These are phyloP conservation scores for Coffea eugenioides DNA, from an alignment of 257 asterid species.

Conservation along the genomic window DNA sequence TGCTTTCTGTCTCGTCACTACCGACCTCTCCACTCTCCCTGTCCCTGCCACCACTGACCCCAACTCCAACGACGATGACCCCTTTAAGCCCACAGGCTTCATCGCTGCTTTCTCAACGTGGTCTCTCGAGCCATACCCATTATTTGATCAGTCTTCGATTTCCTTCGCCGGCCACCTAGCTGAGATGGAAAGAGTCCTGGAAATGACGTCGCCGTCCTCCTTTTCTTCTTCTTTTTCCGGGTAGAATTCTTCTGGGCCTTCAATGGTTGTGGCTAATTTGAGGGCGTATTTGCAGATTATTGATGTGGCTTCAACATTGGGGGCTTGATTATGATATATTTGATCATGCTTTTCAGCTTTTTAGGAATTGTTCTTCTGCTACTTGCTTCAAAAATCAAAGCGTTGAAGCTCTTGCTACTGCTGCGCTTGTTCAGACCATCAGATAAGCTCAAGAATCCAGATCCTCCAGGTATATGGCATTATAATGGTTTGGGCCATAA, in stretches of 20 bases:
- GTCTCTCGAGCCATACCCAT: conserved; percentile 89
- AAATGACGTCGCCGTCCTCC: conserved; percentile 53
- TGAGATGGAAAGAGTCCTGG: conserved; percentile 90
- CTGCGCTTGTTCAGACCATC: conserved; percentile 69
- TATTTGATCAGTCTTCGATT: conserved; percentile 68
- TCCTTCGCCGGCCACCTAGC: conserved; percentile 92
- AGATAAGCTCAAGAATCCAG: conserved; percentile 57
- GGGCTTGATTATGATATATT: conserved; percentile 81
- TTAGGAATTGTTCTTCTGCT: conserved; percentile 91
- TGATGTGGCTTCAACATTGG: conserved; percentile 84
- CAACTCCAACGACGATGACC: conserved; percentile 56
- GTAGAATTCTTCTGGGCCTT: conserved; percentile 50
- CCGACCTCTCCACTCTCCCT: conserved; percentile 80
- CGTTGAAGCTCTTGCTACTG: conserved; percentile 96
- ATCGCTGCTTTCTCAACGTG: conserved; percentile 96
- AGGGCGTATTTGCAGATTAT: conserved; percentile 96
- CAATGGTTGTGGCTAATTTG: conserved; percentile 82
- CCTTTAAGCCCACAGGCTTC: conserved; percentile 84
- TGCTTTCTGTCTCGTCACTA: conserved; percentile 89
- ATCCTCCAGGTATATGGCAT: conserved; percentile 65
- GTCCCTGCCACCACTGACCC: conserved; percentile 26
- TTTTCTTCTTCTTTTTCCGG: conserved; percentile 14
- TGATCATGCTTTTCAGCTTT: conserved; percentile 97
- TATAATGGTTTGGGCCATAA: no score
- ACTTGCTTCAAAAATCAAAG: conserved; percentile 95